A percentile compares a stretch with the other conserved stretches of the same genome.
These are phyloP conservation scores for Aciculosporium take DNA, from an alignment of 2,329 filamentous ascomycete species.

Conservation along the genomic window DNA sequence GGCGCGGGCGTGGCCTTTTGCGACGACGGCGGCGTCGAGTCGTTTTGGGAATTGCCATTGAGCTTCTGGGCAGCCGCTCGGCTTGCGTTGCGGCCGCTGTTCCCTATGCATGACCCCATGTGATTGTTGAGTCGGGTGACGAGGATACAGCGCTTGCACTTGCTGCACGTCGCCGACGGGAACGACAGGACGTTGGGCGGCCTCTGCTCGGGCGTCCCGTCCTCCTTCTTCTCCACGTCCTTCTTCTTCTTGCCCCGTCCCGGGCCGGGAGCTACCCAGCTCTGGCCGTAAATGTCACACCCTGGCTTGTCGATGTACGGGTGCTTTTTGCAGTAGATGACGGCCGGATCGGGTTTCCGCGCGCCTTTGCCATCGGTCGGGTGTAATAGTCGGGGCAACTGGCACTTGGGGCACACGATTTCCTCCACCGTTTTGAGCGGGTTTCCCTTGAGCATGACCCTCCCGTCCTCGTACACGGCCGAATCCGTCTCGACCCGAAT, in stretches of 20 bases:
- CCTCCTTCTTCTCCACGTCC: conserved; percentile 50
- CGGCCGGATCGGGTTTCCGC: conserved; percentile 47
- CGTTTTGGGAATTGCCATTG: conserved; percentile 40
- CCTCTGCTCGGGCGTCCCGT: conserved; percentile 36
- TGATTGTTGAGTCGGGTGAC: conserved; percentile 53
- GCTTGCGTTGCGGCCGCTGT: conserved; percentile 48
- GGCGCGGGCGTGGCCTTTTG: conserved; percentile 48
- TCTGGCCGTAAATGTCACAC: conserved; percentile 72
- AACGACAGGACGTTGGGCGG: conserved; percentile 49
- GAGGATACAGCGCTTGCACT: conserved; percentile 51
- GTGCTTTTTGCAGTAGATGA: conserved; percentile 66
- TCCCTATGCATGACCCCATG: conserved; percentile 54
- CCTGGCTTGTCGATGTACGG: conserved; percentile 64
- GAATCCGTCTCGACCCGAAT: conserved; percentile 51
- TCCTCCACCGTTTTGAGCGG: conserved; percentile 57
- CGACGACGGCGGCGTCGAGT: conserved; percentile 45
- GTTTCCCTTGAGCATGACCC: conserved; percentile 55
- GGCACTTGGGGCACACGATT: conserved; percentile 60
- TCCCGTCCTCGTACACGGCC: conserved; percentile 55
- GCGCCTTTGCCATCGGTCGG: conserved; percentile 58
- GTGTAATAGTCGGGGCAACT: conserved; percentile 57
- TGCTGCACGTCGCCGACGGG: conserved; percentile 51
- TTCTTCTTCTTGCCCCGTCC: conserved; percentile 68
- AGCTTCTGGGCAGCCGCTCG: conserved; percentile 49
- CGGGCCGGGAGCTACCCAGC: conserved; percentile 57